Base-by-base conservation (phyloP, 2,329 filamentous ascomycete genomes). In the Colletotrichum sp. region DNA sequence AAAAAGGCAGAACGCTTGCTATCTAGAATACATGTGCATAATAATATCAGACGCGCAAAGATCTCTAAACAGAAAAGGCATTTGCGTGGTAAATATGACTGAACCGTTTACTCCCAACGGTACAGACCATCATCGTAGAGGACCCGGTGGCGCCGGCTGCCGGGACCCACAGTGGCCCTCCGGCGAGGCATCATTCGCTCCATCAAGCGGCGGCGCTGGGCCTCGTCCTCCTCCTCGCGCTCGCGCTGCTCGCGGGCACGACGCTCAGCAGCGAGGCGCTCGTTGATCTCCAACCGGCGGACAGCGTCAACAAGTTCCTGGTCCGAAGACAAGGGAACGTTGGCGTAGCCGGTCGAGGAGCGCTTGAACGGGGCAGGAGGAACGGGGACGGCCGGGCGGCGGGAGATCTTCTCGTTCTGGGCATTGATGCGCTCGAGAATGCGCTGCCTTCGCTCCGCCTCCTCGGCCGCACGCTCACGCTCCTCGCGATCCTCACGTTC, bases 391-490 rank as follows among this genome's bases (percentile, higher is more conserved):
- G 81, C 76, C 21, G 82, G 80, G 12, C 87, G 85, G 75, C 78
- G 82, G 72, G 83, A 81, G 69, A 89, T 89, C 71, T 84, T 83
- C 36, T 83, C 82, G 69, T 89, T 89, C 70, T 85, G 85, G 71
- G 82, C 82, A 10, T 82, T 82, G 70, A 88, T 87, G 77, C 83
- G 83, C 10, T 79, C 76, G 34, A 80, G 80, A 4, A 83, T 78
- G 36, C 74, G 78, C 30, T 77, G 75, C 32, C 80, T 78, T 38
- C 81, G 81, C 8, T 81, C 76, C 65, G 80, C 79, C 24, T 79
- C 74, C 73, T 84, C 80, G 21, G 80, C 77, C 5, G 43, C 43
- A 24, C 58, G 70, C 13, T 75, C 79, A 67, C 80, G 79, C 73
- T 84, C 81, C 48, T 82, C 81, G 52, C 79, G 74, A 28, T 77